Conservation (phyloP, 2,329 filamentous ascomycete genomes). For the Ramularia endophylla region DNA sequence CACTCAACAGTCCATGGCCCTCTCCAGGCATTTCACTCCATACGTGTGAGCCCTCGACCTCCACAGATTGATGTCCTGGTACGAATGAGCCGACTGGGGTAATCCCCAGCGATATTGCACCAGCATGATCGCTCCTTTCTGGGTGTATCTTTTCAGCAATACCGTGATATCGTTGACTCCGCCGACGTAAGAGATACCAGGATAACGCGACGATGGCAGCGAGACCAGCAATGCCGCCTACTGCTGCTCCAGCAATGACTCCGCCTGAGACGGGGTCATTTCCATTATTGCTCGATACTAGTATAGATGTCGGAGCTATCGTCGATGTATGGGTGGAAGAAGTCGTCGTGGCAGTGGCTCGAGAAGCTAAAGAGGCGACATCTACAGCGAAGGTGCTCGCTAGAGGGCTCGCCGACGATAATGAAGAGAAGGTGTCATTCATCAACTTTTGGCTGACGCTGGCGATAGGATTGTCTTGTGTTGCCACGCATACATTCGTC, state of each 20-base stretch:
- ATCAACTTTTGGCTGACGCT: slow-evolving; percentile 5
- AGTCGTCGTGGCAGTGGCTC: slow-evolving; percentile 2
- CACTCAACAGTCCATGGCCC: neutral
- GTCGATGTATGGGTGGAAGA: neutral
- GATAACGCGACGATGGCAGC: slow-evolving; percentile 9
- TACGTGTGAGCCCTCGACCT: slow-evolving; percentile 7
- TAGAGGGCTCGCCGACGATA: slow-evolving; percentile 9
- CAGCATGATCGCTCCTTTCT: slow-evolving; percentile 5
- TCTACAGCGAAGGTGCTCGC: slow-evolving; percentile 11
- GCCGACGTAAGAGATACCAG: slow-evolving; percentile 12
- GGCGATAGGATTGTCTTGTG: slow-evolving; percentile 13
- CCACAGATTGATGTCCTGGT: slow-evolving; percentile 6
- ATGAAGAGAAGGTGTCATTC: slow-evolving; percentile 10
- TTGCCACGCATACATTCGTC: slow-evolving; percentile 11
- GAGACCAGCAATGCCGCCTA: slow-evolving; percentile 26
- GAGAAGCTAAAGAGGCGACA: slow-evolving; percentile 2
- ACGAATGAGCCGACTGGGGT: slow-evolving; percentile 2
- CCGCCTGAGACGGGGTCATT: slow-evolving; percentile 20
- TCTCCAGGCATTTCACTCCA: slow-evolving; percentile 7
- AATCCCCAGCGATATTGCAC: neutral
- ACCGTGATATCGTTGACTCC: too few relatives aligned
- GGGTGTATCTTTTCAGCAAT: neutral
- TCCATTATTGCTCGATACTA: neutral
- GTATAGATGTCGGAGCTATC: neutral
- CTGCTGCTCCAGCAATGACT: slow-evolving; percentile 33